Conservation (phyloP, 495 filamentous ascomycete genomes). For the Apodospora peruviana region DNA sequence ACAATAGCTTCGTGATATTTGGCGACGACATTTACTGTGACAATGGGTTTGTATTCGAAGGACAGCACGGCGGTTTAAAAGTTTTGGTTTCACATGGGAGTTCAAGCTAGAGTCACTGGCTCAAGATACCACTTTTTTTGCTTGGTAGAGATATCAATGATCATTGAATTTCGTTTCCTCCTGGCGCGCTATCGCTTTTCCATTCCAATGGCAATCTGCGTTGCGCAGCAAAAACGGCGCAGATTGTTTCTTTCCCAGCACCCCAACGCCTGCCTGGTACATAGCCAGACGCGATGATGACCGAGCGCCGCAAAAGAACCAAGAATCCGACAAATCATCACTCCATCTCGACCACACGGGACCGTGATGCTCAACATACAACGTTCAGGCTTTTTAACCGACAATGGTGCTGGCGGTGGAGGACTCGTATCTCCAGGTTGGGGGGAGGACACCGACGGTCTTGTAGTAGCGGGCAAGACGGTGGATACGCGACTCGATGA, state of each 20-base stretch:
- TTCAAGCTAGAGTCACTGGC: background rate
- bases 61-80: background rate
- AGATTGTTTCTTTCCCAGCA: constrained; percentile 31
- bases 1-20: background rate
- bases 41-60: no score
- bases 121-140: constrained; percentile 1
- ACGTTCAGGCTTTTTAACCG: constrained; percentile 41
- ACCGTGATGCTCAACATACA: background rate
- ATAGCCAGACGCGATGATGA: no score
- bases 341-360: constrained; percentile 10
- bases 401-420: constrained; percentile 60
- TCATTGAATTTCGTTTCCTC: constrained; percentile 1
- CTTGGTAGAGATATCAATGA: background rate
- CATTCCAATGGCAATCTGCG: no score
- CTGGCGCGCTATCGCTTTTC: background rate
- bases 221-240: constrained; percentile 17
- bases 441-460: constrained; percentile 94
- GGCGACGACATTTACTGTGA: no score
- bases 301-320: constrained; percentile 20
- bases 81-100: background rate
- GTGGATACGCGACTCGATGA: constrained; percentile 99
- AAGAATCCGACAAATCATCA: constrained; percentile 7
- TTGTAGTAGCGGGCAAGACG: constrained; percentile 95
- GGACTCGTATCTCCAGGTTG: constrained; percentile 95
- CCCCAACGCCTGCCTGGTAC: no score